phyloP scores from a whole-genome alignment of 768 basidiomycete genomes.

The Tephrocybe sp. region DNA sequence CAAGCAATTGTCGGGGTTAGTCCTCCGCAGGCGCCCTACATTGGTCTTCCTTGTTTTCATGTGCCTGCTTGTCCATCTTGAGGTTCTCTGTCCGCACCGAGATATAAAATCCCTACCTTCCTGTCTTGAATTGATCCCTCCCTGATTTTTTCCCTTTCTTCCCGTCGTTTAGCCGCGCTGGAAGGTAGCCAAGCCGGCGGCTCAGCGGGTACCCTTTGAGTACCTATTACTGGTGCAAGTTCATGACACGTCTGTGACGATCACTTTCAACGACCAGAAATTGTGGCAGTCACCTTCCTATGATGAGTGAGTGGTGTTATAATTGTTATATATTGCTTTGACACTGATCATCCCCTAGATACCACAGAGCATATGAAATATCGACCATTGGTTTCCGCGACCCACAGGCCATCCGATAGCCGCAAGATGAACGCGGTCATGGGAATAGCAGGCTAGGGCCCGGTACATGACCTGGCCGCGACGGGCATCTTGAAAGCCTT shows the following conservation, averaged over 20 bases:
- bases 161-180: neutral
- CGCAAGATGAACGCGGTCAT: slow-evolving; percentile 4
- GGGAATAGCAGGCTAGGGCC: neutral
- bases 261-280: slow-evolving; percentile 7
- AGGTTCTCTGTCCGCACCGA: slow-evolving; percentile 3
- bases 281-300: slow-evolving; percentile 7
- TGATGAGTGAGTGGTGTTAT: slow-evolving; percentile 2
- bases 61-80: slow-evolving; percentile 14
- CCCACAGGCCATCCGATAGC: neutral
- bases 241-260: slow-evolving; percentile 3
- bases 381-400: neutral
- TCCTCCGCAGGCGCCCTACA: slow-evolving; percentile 7
- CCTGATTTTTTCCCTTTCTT: neutral
- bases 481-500: slow-evolving; percentile 1
- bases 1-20: slow-evolving; percentile 10
- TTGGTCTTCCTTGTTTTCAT: slow-evolving; percentile 11
- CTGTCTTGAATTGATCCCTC: slow-evolving; percentile 9
- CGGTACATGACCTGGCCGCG: neutral
- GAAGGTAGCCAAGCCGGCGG: neutral
- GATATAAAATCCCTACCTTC: slow-evolving; percentile 13
- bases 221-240: neutral
- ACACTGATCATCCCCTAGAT: slow-evolving; percentile 1
- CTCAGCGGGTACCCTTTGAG: neutral
- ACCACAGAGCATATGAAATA: slow-evolving; percentile 2
- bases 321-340: neutral